Percentiles rank a stretch among this genome's conserved stretches.
Conservation (phyloP, 768 basidiomycete species). For the Mycena crocata region DNA sequence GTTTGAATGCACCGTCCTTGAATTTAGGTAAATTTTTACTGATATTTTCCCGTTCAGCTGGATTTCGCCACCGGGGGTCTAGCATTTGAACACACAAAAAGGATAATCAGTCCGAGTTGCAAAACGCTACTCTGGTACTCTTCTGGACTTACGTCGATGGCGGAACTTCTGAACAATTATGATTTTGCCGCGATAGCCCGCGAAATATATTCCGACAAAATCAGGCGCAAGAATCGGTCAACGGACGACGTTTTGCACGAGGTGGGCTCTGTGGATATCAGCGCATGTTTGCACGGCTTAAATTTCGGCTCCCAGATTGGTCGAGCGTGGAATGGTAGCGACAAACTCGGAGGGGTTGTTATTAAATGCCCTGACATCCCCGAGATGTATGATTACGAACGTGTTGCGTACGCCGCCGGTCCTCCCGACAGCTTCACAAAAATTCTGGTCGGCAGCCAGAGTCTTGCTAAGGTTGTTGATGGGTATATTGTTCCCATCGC, state of each 20-base stretch:
- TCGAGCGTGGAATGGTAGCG: conserved; percentile 16
- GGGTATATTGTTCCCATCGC: conserved; percentile 8
- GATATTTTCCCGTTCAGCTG: not conserved
- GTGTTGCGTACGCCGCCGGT: not conserved
- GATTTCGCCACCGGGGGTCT: not conserved
- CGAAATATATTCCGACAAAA: not conserved
- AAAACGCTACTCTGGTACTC: not conserved
- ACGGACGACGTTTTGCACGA: not conserved
- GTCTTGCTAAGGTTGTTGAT: conserved; percentile 10
- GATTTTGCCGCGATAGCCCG: not conserved
- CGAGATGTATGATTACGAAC: conserved; percentile 31
- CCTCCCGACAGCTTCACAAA: not conserved
- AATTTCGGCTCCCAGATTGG: not conserved
- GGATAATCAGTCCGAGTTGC: not conserved
- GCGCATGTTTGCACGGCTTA: too few species aligned
- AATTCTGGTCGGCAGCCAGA: not conserved
- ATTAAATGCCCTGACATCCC: conserved; percentile 15
- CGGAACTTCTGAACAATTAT: not conserved
- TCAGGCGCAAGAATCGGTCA: not conserved
- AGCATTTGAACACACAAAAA: not conserved
- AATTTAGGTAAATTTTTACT: not conserved
- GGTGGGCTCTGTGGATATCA: not conserved
- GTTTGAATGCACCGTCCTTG: not conserved
- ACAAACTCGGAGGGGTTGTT: conserved; percentile 2
- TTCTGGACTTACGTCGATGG: not conserved